These are phyloP conservation scores for Colletotrichum musae DNA, from an alignment of 2,329 filamentous ascomycete genomes.

Conservation along the genomic window DNA sequence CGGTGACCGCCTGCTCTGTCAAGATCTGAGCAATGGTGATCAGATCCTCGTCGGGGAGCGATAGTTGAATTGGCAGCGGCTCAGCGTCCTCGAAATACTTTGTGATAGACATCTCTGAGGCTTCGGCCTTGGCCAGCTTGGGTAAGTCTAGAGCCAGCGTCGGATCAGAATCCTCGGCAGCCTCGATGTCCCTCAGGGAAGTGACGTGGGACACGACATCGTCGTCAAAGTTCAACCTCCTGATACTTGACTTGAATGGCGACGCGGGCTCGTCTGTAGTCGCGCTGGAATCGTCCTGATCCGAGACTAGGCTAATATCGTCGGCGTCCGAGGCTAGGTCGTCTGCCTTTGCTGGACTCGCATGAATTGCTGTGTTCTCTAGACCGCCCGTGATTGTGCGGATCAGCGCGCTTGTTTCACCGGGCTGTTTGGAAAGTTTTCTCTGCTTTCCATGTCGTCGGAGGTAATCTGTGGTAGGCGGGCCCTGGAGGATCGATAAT, in stretches of 20 bases:
- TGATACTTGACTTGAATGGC: slow-evolving; percentile 64
- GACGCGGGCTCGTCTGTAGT: slow-evolving; percentile 65
- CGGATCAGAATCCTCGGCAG: slow-evolving; percentile 61
- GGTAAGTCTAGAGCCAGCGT: slow-evolving; percentile 65
- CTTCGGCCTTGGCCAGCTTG: slow-evolving; percentile 62
- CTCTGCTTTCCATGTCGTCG: slow-evolving; percentile 61
- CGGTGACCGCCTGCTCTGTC: slow-evolving; percentile 77
- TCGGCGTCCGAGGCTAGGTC: slow-evolving; percentile 61
- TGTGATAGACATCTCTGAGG: slow-evolving; percentile 64
- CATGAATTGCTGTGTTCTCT: slow-evolving; percentile 52
- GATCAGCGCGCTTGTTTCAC: slow-evolving; percentile 51
- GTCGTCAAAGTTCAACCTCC: slow-evolving; percentile 62
- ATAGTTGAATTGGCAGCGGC: slow-evolving; percentile 62
- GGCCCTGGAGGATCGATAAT: slow-evolving; percentile 50
- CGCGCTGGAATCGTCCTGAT: slow-evolving; percentile 68
- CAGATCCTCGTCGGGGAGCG: slow-evolving; percentile 70
- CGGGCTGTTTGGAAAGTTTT: slow-evolving; percentile 49
- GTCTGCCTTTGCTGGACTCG: slow-evolving; percentile 57
- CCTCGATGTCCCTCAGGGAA: slow-evolving; percentile 65
- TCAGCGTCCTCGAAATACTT: slow-evolving; percentile 73
- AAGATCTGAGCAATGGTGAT: slow-evolving; percentile 79
- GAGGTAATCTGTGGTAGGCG: slow-evolving; percentile 64
- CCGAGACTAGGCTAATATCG: slow-evolving; percentile 67
- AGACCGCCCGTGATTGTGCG: slow-evolving; percentile 53
- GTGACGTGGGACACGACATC: slow-evolving; percentile 67